Evolutionary conservation across 106 monocot species (phyloP), one percentile per base, ranked within the genome.

Genomic region (Phalaenopsis aphrodite): DNA sequence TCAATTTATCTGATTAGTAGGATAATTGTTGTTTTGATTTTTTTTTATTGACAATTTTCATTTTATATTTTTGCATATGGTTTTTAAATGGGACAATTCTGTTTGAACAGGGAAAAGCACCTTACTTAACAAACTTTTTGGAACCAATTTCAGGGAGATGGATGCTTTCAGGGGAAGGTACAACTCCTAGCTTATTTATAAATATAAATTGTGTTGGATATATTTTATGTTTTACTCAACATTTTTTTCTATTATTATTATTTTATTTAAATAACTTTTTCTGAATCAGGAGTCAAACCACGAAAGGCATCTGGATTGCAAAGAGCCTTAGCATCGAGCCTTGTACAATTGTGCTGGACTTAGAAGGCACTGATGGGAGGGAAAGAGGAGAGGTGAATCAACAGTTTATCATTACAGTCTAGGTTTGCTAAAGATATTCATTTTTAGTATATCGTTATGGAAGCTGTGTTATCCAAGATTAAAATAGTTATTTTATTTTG

Each of bases 161-260:
- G 91, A 96, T 86, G 88, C 96, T 41, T 86, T 88, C 49, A 91
- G 43, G 61, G 93, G 96, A 87, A 93, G 96, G 96, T 96, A 88
- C 0, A 57, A 17, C 16, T 58, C 49, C 10, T 56, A 75, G 52
- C 2, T 23, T 47, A 55, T 15, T 82, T 19, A 18, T 64, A 41
- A 42, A 8, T 6, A 12, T 21, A 52, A 52, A 10, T 36, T 1
- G 23, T 16, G 10, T 41, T 1, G 14, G 1, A 7, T 6, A 14
- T n/a, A 0, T 23, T 8, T 65, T 23, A 24, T 23, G 6, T 5
- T 23, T 9, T 23, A 11, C 57, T 17, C 17, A 17, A 23, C 21
- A 42, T 41, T 7, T 42, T 71, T 55, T 24, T 79, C 4, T 45
- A 73, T 21, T 39, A 42, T 41, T 18, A 64, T 71, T 21, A 42